A percentile compares a stretch with the other conserved stretches of the same genome.
Conservation (phyloP, 768 basidiomycete genomes). For the Rhodotorula diobovata region DNA sequence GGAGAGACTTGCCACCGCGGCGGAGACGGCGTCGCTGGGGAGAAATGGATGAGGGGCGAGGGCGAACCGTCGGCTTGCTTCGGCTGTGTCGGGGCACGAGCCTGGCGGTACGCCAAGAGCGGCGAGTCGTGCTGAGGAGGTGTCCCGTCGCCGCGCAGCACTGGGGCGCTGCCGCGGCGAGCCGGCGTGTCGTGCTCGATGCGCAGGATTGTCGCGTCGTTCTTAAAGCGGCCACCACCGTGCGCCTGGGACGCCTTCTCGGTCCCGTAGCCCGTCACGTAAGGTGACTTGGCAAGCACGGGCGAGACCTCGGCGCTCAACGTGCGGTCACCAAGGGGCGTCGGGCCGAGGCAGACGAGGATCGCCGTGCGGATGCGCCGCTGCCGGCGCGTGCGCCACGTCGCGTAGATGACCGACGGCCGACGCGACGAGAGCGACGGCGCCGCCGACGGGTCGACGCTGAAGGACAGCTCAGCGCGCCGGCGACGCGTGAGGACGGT, state of each 20-base stretch:
- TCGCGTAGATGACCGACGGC: neutral
- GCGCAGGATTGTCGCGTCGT: neutral
- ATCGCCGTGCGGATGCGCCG: conserved; percentile 26
- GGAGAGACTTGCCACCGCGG: neutral
- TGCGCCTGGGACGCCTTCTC: neutral
- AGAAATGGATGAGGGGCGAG: conserved; percentile 23
- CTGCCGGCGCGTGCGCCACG: conserved; percentile 15
- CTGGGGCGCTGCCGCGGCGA: neutral
- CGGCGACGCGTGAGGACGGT: neutral
- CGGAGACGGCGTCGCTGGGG: conserved; percentile 10
- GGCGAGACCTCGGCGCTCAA: conserved; percentile 2
- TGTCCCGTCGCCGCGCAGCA: too few relatives aligned
- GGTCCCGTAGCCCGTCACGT: neutral
- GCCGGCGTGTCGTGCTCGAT: neutral
- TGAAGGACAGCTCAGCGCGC: too few relatives aligned
- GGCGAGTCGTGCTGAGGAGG: too few relatives aligned
- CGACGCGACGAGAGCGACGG: neutral
- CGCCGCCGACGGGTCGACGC: neutral
- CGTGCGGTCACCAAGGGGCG: neutral
- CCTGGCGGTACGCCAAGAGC: neutral
- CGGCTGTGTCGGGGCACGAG: neutral
- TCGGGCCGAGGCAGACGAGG: conserved; percentile 29
- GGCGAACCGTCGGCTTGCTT: neutral
- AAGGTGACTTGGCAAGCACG: conserved; percentile 14
- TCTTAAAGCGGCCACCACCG: too few relatives aligned